Conservation (phyloP, 73 alveolate genomes). For the Paramecium caudatum region DNA sequence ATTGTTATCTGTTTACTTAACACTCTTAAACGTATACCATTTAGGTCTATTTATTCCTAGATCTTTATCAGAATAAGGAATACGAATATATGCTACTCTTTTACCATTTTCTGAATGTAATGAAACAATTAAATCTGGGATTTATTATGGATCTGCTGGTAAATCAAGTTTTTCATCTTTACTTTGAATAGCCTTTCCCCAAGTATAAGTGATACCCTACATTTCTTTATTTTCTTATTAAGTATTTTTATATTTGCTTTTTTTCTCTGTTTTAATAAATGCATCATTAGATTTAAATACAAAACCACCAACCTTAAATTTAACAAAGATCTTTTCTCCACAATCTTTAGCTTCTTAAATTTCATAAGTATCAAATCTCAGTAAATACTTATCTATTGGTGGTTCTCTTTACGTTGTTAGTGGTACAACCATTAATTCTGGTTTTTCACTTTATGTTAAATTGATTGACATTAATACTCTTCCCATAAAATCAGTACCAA, state of each 20-base stretch:
- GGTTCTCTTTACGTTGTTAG: slow-evolving; percentile 91
- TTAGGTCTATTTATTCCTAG: slow-evolving; percentile 72
- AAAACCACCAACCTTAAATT: slow-evolving; percentile 81
- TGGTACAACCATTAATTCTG: slow-evolving; percentile 81
- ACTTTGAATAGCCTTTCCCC: slow-evolving; percentile 61
- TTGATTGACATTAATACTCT: slow-evolving; percentile 89
- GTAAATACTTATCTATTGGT: slow-evolving; percentile 70
- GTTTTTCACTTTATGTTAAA: slow-evolving; percentile 86
- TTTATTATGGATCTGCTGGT: slow-evolving; percentile 84
- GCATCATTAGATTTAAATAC: slow-evolving; percentile 60
- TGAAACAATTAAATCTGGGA: slow-evolving; percentile 91
- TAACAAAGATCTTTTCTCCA: slow-evolving; percentile 82
- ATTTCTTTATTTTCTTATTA: not conserved
- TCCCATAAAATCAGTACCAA: slow-evolving; percentile 91
- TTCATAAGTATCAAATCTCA: slow-evolving; percentile 87
- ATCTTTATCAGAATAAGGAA: slow-evolving; percentile 45
- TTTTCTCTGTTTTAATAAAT: slow-evolving; percentile 63
- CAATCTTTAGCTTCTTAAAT: slow-evolving; percentile 82
- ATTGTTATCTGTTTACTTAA: slow-evolving; percentile 65
- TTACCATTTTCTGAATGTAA: slow-evolving; percentile 70
- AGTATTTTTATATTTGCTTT: slow-evolving; percentile 79
- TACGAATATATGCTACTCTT: slow-evolving; percentile 75
- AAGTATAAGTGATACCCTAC: slow-evolving; percentile 48
- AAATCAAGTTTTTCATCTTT: slow-evolving; percentile 78
- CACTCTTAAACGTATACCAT: slow-evolving; percentile 74